Conservation (phyloP, 495 filamentous ascomycete genomes). For the Hypoxylon subgilvum region DNA sequence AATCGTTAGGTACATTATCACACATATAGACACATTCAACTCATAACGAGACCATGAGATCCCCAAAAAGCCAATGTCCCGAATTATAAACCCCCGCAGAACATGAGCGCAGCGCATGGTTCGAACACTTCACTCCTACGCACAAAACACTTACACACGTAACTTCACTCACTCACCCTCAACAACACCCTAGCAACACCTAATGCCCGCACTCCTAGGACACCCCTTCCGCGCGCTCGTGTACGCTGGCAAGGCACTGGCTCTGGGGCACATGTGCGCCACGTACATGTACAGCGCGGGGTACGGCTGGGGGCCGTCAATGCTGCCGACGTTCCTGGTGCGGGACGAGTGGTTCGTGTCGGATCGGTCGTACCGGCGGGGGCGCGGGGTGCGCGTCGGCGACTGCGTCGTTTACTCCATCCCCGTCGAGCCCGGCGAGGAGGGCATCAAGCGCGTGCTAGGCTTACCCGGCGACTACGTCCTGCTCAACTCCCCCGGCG, state of each 20-base stretch:
- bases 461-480: constrained; percentile 94
- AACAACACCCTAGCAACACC: neutral
- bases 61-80: neutral
- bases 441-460: constrained; percentile 79
- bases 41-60: neutral
- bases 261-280: constrained; percentile 64
- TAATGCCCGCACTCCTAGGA: constrained; percentile 32
- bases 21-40: too few species aligned
- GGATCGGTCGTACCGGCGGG: constrained; percentile 67
- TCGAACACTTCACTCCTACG: neutral
- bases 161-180: constrained; percentile 2
- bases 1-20: too few species aligned
- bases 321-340: constrained; percentile 78
- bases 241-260: constrained; percentile 52
- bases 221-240: constrained; percentile 49
- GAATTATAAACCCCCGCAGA: neutral
- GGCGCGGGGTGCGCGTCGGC: constrained; percentile 74
- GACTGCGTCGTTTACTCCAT: constrained; percentile 81
- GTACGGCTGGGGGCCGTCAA: constrained; percentile 69
- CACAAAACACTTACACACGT: neutral
- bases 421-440: constrained; percentile 67
- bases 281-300: constrained; percentile 59
- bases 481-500: constrained; percentile 62
- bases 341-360: constrained; percentile 70
- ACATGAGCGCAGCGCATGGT: neutral